phyloP scores from a whole-genome alignment of 441 rosid species.

The Theobroma grandiflorum region DNA sequence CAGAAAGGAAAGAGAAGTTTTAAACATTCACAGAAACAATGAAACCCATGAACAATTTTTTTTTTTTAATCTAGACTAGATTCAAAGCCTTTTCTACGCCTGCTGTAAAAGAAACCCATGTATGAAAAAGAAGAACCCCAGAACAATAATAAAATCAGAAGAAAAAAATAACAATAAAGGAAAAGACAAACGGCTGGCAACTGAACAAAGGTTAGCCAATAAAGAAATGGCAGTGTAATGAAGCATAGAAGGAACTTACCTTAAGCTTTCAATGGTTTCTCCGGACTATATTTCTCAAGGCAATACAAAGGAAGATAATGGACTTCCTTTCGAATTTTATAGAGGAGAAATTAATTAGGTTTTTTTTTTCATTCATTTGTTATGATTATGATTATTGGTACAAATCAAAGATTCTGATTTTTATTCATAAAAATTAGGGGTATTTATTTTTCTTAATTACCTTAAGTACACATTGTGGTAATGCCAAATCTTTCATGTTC shows the following conservation, averaged over 20 bases:
- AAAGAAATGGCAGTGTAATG: background rate
- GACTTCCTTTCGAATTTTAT: background rate
- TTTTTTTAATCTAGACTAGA: background rate
- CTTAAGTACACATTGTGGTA: background rate
- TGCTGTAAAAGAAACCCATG: background rate
- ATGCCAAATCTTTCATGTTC: background rate
- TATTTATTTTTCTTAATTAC: background rate
- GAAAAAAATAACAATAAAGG: background rate
- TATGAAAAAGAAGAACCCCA: background rate
- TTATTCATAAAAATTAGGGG: background rate
- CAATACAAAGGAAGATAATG: background rate
- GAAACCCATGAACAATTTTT: too few species aligned
- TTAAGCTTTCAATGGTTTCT: background rate
- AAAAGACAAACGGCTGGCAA: background rate
- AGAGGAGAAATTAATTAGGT: background rate
- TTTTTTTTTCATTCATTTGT: background rate
- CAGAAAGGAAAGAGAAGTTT: too few species aligned
- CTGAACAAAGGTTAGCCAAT: background rate
- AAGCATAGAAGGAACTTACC: background rate
- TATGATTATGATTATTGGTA: background rate
- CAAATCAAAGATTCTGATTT: background rate
- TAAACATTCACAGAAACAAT: too few species aligned
- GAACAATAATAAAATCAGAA: background rate
- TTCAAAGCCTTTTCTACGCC: background rate
- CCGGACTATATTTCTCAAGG: background rate